Base-by-base conservation (phyloP, 441 rosid species). In the Breynia disticha region DNA sequence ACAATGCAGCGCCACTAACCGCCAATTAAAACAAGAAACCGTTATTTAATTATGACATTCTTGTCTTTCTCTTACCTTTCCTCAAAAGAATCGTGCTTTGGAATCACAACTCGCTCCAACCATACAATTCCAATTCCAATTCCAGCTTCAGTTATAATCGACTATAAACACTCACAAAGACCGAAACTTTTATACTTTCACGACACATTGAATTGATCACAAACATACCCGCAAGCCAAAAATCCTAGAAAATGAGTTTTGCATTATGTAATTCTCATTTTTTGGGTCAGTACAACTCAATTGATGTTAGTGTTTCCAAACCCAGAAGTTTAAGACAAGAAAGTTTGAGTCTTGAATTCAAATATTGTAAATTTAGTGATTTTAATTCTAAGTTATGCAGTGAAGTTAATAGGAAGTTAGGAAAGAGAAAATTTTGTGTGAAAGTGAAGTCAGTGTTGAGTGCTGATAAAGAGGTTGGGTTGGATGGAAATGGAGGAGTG, bases 381-480 rank as follows among this genome's bases (percentile, higher is more conserved):
- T 37, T 62, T 64, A 52, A 57, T 54, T 7, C 55, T 17, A 28
- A 58, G 56, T 44, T 50, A 35, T 64, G 52, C 16, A 61, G 73
- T 56, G 12, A 52, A 68, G 43, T 59, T 59, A 2, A 41, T 56
- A 52, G 37, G 17, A 60, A 46, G 50, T 3, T 28, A 9, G 58
- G 19, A 28, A 66, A 53, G 35, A 50, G 42, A 63, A 60, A 56
- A 11, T 61, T 51, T 46, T 1, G 9, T 19, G 51, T 41, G 76
- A 50, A 69, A 52, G 56, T 73, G 53, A 73, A 53, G 50, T 71
- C 79, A 55, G 78, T 61, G 60, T 49, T 77, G 59, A 78, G 72
- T 63, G 75, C 48, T 63, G 77, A 76, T 57, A 63, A 64, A 12
- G 67, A 47, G 28, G 63, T 61, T 54, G 65, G 41, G 52, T 38